Evolutionary conservation across 148 eudicot species (phyloP).

Genomic region (Spergularia marina): DNA sequence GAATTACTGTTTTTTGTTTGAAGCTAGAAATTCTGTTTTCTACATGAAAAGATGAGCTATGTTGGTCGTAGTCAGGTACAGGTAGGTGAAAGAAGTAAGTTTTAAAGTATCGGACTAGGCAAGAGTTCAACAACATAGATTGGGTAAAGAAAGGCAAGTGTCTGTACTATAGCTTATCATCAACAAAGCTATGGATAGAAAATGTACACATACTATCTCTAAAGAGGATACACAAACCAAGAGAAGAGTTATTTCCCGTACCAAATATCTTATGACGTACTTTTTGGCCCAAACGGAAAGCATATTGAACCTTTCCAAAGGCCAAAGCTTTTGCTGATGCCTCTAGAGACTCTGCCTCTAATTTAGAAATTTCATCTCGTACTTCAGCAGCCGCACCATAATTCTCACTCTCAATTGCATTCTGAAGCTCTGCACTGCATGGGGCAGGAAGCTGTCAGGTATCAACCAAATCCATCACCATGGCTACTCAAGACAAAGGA

Average conservation of each 20-base stretch:
- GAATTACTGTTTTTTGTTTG: too few relatives aligned
- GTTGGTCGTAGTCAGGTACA: too few relatives aligned
- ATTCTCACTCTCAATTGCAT: constrained; percentile 69
- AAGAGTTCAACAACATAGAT: too few relatives aligned
- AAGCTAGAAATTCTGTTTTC: too few relatives aligned
- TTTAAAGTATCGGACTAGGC: too few relatives aligned
- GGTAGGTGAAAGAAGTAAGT: too few relatives aligned
- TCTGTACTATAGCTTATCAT: too few relatives aligned
- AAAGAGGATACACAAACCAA: not conserved
- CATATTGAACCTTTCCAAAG: constrained; percentile 63
- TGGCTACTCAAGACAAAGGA: not conserved
- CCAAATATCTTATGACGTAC: constrained; percentile 84
- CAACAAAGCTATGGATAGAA: too few relatives aligned
- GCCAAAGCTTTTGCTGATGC: constrained; percentile 78
- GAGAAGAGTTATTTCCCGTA: constrained; percentile 19
- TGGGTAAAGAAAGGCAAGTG: too few relatives aligned
- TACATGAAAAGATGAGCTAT: too few relatives aligned
- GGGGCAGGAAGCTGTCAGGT: constrained; percentile 2
- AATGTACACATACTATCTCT: not conserved
- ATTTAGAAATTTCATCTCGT: constrained; percentile 78
- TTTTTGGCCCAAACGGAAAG: constrained; percentile 92
- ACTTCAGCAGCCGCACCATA: constrained; percentile 74
- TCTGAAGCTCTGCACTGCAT: constrained; percentile 79
- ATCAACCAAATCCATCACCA: constrained; percentile 2
- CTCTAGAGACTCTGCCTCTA: constrained; percentile 79